Conservation (phyloP, 2,329 filamentous ascomycete genomes). For the Alternaria viburni region DNA sequence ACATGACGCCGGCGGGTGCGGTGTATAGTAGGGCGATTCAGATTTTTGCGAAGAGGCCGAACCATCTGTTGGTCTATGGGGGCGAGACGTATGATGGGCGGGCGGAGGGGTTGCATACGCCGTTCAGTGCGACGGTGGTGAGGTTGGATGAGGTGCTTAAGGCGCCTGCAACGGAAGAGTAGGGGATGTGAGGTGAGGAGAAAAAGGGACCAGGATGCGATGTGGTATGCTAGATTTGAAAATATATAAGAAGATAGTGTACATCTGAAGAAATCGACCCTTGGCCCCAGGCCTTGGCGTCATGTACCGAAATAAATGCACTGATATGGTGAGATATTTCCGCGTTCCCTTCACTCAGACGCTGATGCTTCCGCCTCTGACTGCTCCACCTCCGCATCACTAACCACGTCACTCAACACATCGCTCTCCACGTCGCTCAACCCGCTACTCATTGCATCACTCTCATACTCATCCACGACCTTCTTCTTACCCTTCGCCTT, state of each 20-base stretch:
- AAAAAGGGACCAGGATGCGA: not conserved
- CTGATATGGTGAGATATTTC: too few species aligned
- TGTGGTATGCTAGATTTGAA: not conserved
- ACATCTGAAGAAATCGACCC: too few species aligned
- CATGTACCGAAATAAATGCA: too few species aligned
- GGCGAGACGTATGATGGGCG: slow-evolving; percentile 24
- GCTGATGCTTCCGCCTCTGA: slow-evolving; percentile 6
- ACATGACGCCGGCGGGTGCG: slow-evolving; percentile 23
- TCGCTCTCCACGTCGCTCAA: slow-evolving; percentile 19
- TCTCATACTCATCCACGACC: slow-evolving; percentile 28
- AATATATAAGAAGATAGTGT: too few species aligned
- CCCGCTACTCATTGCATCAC: slow-evolving; percentile 30
- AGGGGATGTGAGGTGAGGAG: not conserved
- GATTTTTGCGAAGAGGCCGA: slow-evolving; percentile 21
- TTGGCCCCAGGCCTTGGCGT: too few species aligned
- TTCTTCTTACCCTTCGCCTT: slow-evolving; percentile 22
- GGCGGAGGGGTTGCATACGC: slow-evolving; percentile 9
- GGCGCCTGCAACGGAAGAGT: not conserved
- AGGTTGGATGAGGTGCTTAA: slow-evolving; percentile 3
- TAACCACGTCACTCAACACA: slow-evolving; percentile 33
- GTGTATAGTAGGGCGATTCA: slow-evolving; percentile 27
- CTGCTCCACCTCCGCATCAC: slow-evolving; percentile 32
- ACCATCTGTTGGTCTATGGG: slow-evolving; percentile 24
- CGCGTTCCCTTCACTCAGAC: not conserved
- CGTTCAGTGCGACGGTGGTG: slow-evolving; percentile 23